These are phyloP conservation scores for Gelatoporia subvermispora DNA, from an alignment of 768 basidiomycete species.

Conservation along the genomic window DNA sequence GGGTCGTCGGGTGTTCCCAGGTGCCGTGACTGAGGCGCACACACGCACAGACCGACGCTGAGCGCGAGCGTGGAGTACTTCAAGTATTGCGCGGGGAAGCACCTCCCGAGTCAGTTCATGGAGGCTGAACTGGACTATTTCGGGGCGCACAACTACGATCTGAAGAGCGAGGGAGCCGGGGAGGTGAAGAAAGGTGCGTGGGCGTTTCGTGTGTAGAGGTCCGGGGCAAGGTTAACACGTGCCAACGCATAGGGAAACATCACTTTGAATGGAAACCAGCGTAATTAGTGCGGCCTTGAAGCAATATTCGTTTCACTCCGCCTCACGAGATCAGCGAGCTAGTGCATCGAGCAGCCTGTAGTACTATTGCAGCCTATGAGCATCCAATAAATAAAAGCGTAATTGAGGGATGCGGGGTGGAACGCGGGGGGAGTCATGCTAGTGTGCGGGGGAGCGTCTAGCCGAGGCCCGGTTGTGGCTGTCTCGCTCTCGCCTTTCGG, in stretches of 20 bases:
- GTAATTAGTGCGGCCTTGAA: conserved; percentile 9
- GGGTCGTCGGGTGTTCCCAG: background rate
- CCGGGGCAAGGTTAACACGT: background rate
- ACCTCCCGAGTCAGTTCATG: conserved; percentile 17
- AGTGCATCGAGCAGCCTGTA: too few relatives aligned
- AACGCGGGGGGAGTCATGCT: background rate
- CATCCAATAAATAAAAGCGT: too few relatives aligned
- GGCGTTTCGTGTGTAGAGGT: too few relatives aligned
- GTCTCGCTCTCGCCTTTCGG: too few relatives aligned
- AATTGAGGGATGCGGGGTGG: background rate
- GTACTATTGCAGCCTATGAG: too few relatives aligned
- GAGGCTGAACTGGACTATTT: conserved; percentile 21
- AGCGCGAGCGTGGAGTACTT: conserved; percentile 19
- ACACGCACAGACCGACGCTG: conserved; percentile 11
- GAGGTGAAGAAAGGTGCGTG: conserved; percentile 16
- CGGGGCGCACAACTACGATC: conserved; percentile 17
- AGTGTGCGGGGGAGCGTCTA: background rate
- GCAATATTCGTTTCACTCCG: background rate
- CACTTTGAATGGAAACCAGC: conserved; percentile 22
- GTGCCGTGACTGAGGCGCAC: background rate
- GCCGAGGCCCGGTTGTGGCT: too few relatives aligned
- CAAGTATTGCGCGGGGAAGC: conserved; percentile 17
- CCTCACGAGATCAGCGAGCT: too few relatives aligned
- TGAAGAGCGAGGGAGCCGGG: conserved; percentile 14
- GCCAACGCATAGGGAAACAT: conserved; percentile 9